These are phyloP conservation scores for Angomonas deanei DNA, from an alignment of 208 protist species.

Conservation along the genomic window DNA sequence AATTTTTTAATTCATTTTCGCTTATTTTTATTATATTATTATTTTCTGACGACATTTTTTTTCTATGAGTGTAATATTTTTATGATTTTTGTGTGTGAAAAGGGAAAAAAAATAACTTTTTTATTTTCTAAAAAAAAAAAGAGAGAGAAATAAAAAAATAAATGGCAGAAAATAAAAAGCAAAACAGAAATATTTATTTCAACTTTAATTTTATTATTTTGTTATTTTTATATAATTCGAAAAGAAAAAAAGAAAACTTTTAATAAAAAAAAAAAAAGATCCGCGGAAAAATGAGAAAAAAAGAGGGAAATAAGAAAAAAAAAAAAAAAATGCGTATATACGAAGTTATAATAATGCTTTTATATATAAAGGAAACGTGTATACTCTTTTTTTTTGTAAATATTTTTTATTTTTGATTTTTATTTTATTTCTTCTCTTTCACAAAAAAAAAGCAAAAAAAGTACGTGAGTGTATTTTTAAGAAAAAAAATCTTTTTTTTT, in stretches of 20 bases:
- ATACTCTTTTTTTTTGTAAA: too few relatives aligned
- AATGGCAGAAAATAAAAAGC: too few relatives aligned
- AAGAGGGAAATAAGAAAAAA: conserved; percentile 3
- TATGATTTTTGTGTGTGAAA: not conserved
- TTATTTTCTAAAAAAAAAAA: too few relatives aligned
- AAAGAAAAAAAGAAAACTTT: conserved; percentile 2
- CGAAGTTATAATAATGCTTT: not conserved
- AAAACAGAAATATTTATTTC: too few relatives aligned
- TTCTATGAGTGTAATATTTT: not conserved
- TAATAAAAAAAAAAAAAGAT: conserved; percentile 14
- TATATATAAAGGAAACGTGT: not conserved
- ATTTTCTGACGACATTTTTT: conserved; percentile 1
- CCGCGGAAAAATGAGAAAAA: not conserved
- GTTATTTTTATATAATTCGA: not conserved
- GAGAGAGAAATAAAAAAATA: too few relatives aligned
- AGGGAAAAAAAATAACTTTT: not conserved
- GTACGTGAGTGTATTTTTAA: conserved; percentile 1
- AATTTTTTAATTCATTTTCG: not conserved
- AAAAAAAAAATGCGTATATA: not conserved
- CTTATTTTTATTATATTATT: conserved; percentile 4
- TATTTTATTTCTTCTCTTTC: conserved; percentile 4
- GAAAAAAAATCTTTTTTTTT: too few relatives aligned
- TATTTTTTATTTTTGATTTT: not conserved
- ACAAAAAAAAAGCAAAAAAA: conserved; percentile 1
- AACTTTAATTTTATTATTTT: conserved; percentile 11